Evolutionary conservation across 495 filamentous ascomycete genomes (phyloP).

Genomic region (Friedmanniomyces endolithicus): DNA sequence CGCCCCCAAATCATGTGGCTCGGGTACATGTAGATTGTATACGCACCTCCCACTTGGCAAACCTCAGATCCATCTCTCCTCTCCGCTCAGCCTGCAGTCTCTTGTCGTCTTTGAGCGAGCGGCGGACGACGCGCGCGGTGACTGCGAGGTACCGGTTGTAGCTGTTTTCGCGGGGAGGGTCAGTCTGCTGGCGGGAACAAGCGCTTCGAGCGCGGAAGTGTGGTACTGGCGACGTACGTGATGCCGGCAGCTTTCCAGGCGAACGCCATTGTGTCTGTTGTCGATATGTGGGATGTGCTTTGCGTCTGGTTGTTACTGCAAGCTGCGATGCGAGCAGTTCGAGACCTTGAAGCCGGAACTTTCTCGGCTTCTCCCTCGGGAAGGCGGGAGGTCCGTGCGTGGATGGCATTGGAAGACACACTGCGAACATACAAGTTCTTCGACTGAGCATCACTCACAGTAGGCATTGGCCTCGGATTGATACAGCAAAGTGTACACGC

Average conservation of each 20-base stretch:
- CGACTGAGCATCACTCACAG: no score
- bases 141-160: slow-evolving; percentile 78
- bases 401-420: background rate
- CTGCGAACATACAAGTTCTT: no score
- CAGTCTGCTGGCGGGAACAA: background rate
- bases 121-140: slow-evolving; percentile 66
- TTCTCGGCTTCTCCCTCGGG: background rate
- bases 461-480: no score
- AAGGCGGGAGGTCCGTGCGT: background rate
- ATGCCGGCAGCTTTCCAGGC: slow-evolving; percentile 97
- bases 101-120: slow-evolving; percentile 87
- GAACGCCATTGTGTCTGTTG: slow-evolving; percentile 68
- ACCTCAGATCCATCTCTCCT: slow-evolving; percentile 79
- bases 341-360: background rate
- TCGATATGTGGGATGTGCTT: background rate
- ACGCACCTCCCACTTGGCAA: slow-evolving; percentile 94
- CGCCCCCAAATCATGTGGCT: background rate
- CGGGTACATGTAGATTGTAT: background rate
- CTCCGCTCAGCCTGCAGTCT: slow-evolving; percentile 77
- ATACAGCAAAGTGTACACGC: background rate
- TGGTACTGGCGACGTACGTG: slow-evolving; percentile 49
- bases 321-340: background rate
- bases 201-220: background rate
- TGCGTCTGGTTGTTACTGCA: background rate
- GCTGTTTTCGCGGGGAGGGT: slow-evolving; percentile 30